These are phyloP conservation scores for Metschnikowia shivogae DNA, from an alignment of 805 yeast genomes.

Conservation along the genomic window DNA sequence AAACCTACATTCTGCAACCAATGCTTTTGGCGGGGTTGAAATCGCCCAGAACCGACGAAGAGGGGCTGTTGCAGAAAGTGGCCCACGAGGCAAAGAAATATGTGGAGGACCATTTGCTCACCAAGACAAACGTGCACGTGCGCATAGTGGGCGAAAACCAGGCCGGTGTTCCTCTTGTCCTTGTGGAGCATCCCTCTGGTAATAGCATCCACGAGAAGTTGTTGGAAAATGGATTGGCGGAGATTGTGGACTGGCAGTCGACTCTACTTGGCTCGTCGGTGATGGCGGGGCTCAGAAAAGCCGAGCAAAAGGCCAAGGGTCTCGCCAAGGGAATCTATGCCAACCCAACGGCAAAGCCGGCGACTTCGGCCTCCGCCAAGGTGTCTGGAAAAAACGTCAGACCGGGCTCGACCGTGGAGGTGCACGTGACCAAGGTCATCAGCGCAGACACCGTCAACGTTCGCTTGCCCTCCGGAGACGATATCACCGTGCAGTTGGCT, in stretches of 20 bases:
- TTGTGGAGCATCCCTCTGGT: constrained; percentile 70
- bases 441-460: constrained; percentile 65
- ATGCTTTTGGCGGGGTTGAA: constrained; percentile 70
- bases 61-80: constrained; percentile 27
- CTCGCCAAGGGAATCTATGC: constrained; percentile 51
- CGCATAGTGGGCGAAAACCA: constrained; percentile 57
- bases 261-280: constrained; percentile 57
- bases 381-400: constrained; percentile 20
- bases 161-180: constrained; percentile 56
- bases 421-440: constrained; percentile 55
- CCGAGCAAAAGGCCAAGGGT: constrained; percentile 61
- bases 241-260: constrained; percentile 79
- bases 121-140: constrained; percentile 49
- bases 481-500: constrained; percentile 67
- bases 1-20: constrained; percentile 54
- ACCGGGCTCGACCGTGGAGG: constrained; percentile 50
- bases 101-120: constrained; percentile 60
- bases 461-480: constrained; percentile 47
- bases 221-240: constrained; percentile 66
- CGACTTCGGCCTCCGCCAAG: constrained; percentile 6
- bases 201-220: constrained; percentile 63
- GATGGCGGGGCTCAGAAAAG: constrained; percentile 59
- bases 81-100: constrained; percentile 64
- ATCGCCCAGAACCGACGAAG: constrained; percentile 62
- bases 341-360: constrained; percentile 13